These are phyloP conservation scores for Talaromyces rugulosus DNA, from an alignment of 2,329 filamentous ascomycete genomes.

Conservation along the genomic window DNA sequence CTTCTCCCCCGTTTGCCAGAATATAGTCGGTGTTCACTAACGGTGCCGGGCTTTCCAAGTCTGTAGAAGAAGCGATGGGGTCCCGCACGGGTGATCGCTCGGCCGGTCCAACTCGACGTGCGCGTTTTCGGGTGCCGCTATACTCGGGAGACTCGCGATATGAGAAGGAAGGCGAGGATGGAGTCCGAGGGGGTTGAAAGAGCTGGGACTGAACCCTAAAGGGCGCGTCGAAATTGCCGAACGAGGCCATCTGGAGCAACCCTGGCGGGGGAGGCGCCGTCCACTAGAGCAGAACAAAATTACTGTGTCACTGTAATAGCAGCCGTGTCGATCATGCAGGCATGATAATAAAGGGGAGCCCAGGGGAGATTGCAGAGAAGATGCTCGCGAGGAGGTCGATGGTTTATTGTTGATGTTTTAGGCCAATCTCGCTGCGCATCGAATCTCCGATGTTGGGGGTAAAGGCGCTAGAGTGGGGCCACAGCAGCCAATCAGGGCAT, in stretches of 20 bases:
- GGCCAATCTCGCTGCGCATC: neutral
- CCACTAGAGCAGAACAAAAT: neutral
- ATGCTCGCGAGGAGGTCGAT: neutral
- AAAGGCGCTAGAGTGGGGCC: neutral
- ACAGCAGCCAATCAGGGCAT: neutral
- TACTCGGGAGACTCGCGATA: conserved; percentile 7
- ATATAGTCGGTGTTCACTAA: conserved; percentile 37
- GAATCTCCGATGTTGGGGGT: neutral
- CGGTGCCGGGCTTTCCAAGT: conserved; percentile 30
- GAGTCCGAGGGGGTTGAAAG: conserved; percentile 12
- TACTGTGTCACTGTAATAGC: neutral
- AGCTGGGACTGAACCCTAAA: conserved; percentile 17
- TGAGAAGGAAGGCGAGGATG: conserved; percentile 5
- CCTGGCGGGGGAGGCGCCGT: neutral
- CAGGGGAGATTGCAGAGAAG: neutral
- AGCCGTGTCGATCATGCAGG: neutral
- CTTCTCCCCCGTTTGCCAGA: conserved; percentile 24
- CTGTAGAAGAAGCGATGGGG: conserved; percentile 15
- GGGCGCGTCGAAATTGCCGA: conserved; percentile 10
- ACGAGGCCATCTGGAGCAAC: conserved; percentile 10
- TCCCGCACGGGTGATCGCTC: conserved; percentile 20
- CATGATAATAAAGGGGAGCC: neutral
- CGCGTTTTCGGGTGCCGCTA: conserved; percentile 24
- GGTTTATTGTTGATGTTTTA: neutral
- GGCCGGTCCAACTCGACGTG: conserved; percentile 23